These are phyloP conservation scores for Plasmodium yoelii DNA, from an alignment of 169 alveolate genomes.

Conservation along the genomic window DNA sequence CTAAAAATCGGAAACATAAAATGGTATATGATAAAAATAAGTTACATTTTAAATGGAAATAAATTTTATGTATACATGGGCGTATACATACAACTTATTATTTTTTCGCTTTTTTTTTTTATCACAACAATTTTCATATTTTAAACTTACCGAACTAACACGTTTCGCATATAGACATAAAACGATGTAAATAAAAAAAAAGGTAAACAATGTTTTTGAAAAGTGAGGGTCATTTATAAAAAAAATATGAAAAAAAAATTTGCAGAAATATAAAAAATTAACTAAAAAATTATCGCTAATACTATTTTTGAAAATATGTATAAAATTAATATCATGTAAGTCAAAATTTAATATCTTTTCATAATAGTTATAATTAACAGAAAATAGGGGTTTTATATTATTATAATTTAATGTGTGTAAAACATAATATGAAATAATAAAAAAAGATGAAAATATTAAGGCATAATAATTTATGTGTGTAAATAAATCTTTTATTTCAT, in stretches of 20 bases:
- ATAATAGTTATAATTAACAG: constrained; percentile 58
- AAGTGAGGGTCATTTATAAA: constrained; percentile 45
- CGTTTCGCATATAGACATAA: constrained; percentile 59
- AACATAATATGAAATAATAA: constrained; percentile 56
- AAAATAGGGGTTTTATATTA: constrained; percentile 29
- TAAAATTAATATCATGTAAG: constrained; percentile 23
- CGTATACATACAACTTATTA: background rate
- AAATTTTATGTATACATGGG: background rate
- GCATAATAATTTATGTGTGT: constrained; percentile 66
- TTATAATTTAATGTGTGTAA: constrained; percentile 35
- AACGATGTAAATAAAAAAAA: constrained; percentile 18
- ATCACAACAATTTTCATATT: background rate
- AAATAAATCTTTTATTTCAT: constrained; percentile 62
- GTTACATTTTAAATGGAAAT: background rate
- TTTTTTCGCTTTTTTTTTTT: background rate
- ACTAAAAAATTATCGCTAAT: constrained; percentile 68
- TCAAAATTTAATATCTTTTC: constrained; percentile 26
- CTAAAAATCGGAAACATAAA: constrained; percentile 1
- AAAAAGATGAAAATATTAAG: constrained; percentile 54
- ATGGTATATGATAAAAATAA: background rate
- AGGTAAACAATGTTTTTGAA: constrained; percentile 35
- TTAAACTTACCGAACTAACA: constrained; percentile 56
- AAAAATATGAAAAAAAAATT: constrained; percentile 59
- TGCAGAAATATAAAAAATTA: constrained; percentile 43
- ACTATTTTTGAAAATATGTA: constrained; percentile 28